phyloP scores from a whole-genome alignment of 192 early-diverging fungal genomes.

The Phlyctochytrium bullatum region DNA sequence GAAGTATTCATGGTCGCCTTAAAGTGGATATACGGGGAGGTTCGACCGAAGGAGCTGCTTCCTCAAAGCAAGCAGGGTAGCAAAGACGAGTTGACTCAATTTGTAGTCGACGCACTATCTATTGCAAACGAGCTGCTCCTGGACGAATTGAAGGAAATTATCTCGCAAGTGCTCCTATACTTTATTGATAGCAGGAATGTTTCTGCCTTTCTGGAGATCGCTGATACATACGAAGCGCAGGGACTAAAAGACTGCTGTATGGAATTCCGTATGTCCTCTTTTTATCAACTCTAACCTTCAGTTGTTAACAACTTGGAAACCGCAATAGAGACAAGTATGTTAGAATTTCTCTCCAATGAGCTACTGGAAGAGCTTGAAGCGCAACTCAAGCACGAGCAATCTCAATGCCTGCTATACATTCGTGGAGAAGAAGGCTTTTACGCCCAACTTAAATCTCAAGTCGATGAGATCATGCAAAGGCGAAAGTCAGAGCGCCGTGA shows the following conservation, averaged over 20 bases:
- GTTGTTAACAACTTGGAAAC: slow-evolving; percentile 38
- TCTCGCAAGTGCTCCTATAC: slow-evolving; percentile 18
- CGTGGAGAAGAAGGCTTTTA: slow-evolving; percentile 34
- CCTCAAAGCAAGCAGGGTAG: slow-evolving; percentile 15
- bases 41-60: slow-evolving; percentile 26
- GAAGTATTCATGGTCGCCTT: slow-evolving; percentile 56
- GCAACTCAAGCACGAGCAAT: slow-evolving; percentile 27
- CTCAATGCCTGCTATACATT: slow-evolving; percentile 22
- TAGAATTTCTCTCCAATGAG: slow-evolving; percentile 16
- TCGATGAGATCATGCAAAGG: not conserved
- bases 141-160: slow-evolving; percentile 38
- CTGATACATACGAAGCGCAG: slow-evolving; percentile 49
- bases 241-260: slow-evolving; percentile 52
- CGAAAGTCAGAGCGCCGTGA: not conserved
- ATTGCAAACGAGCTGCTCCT: slow-evolving; percentile 65
- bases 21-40: slow-evolving; percentile 54
- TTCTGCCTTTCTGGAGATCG: slow-evolving; percentile 48
- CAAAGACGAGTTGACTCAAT: slow-evolving; percentile 39
- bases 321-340: slow-evolving; percentile 16
- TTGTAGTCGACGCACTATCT: slow-evolving; percentile 56
- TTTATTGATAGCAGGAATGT: slow-evolving; percentile 47
- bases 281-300: slow-evolving; percentile 10
- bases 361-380: slow-evolving; percentile 27
- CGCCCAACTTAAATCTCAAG: slow-evolving; percentile 7
- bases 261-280: slow-evolving; percentile 37